Base-by-base conservation (phyloP, 2,329 filamentous ascomycete genomes). In the Fusarium vanettenii region DNA sequence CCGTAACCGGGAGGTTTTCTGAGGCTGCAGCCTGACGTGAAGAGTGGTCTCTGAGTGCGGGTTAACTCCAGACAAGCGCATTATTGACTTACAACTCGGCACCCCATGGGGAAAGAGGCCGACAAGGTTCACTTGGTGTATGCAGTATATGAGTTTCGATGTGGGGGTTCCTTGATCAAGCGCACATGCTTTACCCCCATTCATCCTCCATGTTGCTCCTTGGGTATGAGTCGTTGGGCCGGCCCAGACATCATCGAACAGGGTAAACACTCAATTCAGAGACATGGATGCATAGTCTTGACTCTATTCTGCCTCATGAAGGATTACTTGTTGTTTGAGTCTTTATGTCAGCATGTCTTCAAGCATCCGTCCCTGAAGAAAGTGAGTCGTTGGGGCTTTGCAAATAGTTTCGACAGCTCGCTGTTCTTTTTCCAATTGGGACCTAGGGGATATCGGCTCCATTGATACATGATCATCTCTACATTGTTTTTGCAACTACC, bases 201-300 rank as follows among this genome's bases (percentile, higher is more conserved):
- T 14, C 11, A 55, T 55, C 27, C 6, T 31, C 11, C 7, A 20
- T 20, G 27, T 31, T 55, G 48, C 27, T 55, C 25, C 5, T 20
- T 11, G 4, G 5, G 11, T 11, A 6, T 4, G 18, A 52, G 11
- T 52, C 48, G 6, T 6, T 14, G 27, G 27, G 18, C 6, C 4
- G 27, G 27, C 10, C 20, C 18, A 31, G 25, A 52, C n/a, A 63
- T 69, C 37, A 67, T 27, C 37, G 39, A 73, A 22, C n/a, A 68
- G 64, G 13, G 55, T 68, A 13, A 66, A 43, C 16, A 66, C 57
- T 35, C 59, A 25, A 13, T 55, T 25, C 22, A 60, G 64, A 14
- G 45, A 69, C 13, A 41, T 50, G 2, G 64, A 45, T 22, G 45
- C 48, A 68, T 60, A 45, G 35, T 48, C 66, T 37, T 70, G 66